Evolutionary conservation across 2,329 filamentous ascomycete genomes (phyloP), one percentile per base, ranked within the genome.

Genomic region (Helicocarpus griseus): DNA sequence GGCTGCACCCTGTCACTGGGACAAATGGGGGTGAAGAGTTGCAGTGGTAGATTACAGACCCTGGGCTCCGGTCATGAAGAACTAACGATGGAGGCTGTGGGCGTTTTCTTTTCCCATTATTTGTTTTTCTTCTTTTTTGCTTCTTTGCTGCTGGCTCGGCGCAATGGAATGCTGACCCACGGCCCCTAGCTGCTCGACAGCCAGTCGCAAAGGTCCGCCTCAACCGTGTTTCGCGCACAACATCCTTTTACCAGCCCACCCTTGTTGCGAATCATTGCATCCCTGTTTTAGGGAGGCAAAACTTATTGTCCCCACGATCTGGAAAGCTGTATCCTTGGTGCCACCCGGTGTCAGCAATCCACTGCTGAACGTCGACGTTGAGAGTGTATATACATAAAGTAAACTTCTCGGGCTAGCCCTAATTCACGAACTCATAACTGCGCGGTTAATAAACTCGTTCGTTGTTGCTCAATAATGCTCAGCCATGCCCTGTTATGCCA

Each of bases 221-320:
- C 26, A 46, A 33, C 43, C 29, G 43, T 46, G 33, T 46, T 46
- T 46, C 43, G 43, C 33, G 43, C 43, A 22, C 43, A 45, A 45
- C 41, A 45, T 31, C 24, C 43, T 19, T 49, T 40, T 33, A 11
- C 47, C 17, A 49, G 47, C 39, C 13, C n/a, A 33, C 45, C 49
- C 29, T 48, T 53, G 50, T 51, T 54, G 49, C 54, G 48, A 48
- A 53, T 28, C 48, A 53, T 36, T n/a, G 17, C 51, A 50, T 47
- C 24, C 26, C 40, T 53, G 54, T 57, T 57, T 55, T 57, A 60
- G 50, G 45, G 50, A 11, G 33, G 50, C 40, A 48, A 49, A 56
- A 55, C 55, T 50, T 53, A 57, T 58, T 57, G 55, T 58, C 57
- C 58, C 60, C 61, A 62, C 60, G 60, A 63, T 61, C 57, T 59